Conservation (phyloP, 2,329 filamentous ascomycete genomes). For the Diplocarpon mali region DNA sequence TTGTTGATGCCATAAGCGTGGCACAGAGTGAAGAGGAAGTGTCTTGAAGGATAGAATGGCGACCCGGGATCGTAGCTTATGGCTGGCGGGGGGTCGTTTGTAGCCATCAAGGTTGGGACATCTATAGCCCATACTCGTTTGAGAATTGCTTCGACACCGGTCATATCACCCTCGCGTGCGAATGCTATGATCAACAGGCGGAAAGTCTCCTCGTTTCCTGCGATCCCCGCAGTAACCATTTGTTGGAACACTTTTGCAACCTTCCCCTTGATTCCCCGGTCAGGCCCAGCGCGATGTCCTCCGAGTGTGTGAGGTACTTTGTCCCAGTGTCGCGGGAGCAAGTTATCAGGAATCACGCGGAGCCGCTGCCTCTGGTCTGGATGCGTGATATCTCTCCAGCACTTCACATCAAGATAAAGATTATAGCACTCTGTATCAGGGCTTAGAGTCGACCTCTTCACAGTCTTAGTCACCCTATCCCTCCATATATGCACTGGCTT, state of each 20-base stretch:
- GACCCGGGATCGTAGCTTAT: constrained; percentile 34
- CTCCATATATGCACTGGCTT: constrained; percentile 9
- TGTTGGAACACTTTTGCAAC: neutral
- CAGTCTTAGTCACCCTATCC: no score
- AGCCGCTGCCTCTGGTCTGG: constrained; percentile 28
- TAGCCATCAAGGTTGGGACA: constrained; percentile 10
- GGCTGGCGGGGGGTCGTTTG: constrained; percentile 26
- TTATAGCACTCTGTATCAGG: constrained; percentile 44
- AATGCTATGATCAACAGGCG: constrained; percentile 36
- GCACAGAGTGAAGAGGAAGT: constrained; percentile 54
- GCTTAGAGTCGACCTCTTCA: neutral
- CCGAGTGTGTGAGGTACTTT: constrained; percentile 12
- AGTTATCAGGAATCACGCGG: constrained; percentile 25
- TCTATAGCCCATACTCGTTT: constrained; percentile 41
- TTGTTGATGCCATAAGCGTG: constrained; percentile 58
- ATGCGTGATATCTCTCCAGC: constrained; percentile 34
- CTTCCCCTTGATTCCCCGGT: constrained; percentile 12
- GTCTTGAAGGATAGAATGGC: constrained; percentile 44
- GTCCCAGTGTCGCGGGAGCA: constrained; percentile 15
- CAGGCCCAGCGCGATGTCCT: constrained; percentile 19
- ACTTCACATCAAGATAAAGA: constrained; percentile 37
- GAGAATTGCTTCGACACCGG: constrained; percentile 36
- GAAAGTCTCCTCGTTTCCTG: no score
- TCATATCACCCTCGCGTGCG: constrained; percentile 39
- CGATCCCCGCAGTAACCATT: no score